Conservation (phyloP, 192 early-diverging fungal species). For the Rhizophagus prolifer region DNA sequence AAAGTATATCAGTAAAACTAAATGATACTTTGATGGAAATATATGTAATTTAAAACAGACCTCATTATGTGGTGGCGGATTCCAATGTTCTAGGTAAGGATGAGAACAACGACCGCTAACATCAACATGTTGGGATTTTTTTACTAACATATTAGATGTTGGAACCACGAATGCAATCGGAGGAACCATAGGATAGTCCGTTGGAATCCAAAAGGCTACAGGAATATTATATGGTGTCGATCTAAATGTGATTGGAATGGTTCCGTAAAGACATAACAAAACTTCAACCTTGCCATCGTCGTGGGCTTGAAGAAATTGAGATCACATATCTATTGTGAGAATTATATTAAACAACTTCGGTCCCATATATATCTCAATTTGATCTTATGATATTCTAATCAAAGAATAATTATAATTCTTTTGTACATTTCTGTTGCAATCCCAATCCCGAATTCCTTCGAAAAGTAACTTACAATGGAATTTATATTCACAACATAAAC, state of each 20-base stretch:
- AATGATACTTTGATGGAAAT: constrained; percentile 7
- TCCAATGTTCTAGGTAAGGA: constrained; percentile 81
- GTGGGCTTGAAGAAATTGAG: constrained; percentile 42
- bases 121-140: constrained; percentile 81
- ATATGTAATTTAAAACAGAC: constrained; percentile 43
- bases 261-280: constrained; percentile 83
- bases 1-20: constrained; percentile 34
- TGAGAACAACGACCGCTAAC: constrained; percentile 78
- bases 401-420: not conserved
- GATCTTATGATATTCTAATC: constrained; percentile 10
- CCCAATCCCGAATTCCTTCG: not conserved
- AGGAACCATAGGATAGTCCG: constrained; percentile 73
- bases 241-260: constrained; percentile 82
- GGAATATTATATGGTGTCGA: constrained; percentile 89
- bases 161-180: constrained; percentile 87
- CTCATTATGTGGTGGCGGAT: constrained; percentile 42
- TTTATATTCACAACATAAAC: not conserved
- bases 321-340: constrained; percentile 22
- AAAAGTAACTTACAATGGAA: not conserved
- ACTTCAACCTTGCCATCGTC: constrained; percentile 60
- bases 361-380: not conserved
- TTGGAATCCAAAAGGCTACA: constrained; percentile 84
- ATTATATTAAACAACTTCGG: not conserved
- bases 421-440: not conserved
- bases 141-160: constrained; percentile 84